Conservation (phyloP, 2,329 filamentous ascomycete species). For the Atkinsonella hypoxylon region DNA sequence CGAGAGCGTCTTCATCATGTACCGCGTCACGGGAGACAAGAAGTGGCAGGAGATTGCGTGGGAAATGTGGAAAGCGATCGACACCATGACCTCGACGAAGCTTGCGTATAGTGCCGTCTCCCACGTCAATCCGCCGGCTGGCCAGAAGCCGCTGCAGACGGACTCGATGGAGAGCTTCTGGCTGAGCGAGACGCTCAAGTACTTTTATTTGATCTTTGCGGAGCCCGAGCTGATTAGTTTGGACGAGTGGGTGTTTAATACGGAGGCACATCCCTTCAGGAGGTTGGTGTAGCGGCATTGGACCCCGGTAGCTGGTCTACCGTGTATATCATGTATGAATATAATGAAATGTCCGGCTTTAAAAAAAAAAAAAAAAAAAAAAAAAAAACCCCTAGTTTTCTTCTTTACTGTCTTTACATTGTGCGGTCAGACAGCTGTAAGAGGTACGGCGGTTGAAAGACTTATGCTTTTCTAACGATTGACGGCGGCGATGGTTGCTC, state of each 20-base stretch:
- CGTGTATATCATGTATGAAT: background rate
- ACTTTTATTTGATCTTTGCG: constrained; percentile 63
- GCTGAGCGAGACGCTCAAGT: constrained; percentile 64
- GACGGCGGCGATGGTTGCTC: no score
- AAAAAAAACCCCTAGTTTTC: no score
- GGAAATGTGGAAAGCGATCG: constrained; percentile 39
- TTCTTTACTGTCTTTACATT: background rate
- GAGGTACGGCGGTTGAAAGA: no score
- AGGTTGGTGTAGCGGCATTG: constrained; percentile 8
- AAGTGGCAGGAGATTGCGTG: constrained; percentile 34
- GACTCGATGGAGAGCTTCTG: constrained; percentile 63
- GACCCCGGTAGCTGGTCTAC: background rate
- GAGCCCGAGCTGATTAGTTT: constrained; percentile 49
- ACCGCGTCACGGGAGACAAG: constrained; percentile 38
- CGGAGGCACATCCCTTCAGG: constrained; percentile 36
- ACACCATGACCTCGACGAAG: constrained; percentile 32
- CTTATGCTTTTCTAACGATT: no score
- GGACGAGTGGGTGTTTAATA: constrained; percentile 56
- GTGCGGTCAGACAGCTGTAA: no score
- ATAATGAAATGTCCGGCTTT: background rate
- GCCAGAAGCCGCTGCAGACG: constrained; percentile 22
- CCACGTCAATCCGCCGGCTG: constrained; percentile 20
- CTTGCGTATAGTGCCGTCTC: constrained; percentile 37
- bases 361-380: background rate
- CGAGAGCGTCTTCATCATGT: constrained; percentile 41